phyloP scores from a whole-genome alignment of 805 yeast genomes.

The Yarrowia bubula region DNA sequence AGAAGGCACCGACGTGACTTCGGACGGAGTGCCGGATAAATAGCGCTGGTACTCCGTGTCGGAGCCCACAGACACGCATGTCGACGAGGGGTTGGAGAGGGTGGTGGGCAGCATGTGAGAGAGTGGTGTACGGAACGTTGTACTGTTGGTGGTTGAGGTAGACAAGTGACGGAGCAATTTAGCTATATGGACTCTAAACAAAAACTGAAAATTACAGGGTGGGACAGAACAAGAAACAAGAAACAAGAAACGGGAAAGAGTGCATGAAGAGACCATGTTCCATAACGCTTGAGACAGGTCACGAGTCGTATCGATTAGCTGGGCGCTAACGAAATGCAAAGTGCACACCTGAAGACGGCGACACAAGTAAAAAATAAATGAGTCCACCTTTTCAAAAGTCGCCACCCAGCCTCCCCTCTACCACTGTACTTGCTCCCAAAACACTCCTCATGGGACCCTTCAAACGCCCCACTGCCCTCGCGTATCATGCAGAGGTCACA shows the following conservation, averaged over 20 bases:
- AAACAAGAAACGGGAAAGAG: background rate
- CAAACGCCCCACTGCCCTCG: too few species aligned
- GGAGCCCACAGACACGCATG: constrained; percentile 26
- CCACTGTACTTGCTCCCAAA: too few species aligned
- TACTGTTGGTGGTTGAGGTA: background rate
- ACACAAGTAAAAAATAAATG: background rate
- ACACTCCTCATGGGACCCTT: too few species aligned
- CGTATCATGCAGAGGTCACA: background rate
- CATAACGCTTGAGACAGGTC: background rate
- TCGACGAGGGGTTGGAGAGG: constrained; percentile 24
- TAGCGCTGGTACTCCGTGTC: constrained; percentile 26
- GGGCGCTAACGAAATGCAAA: too few species aligned
- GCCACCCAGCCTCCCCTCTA: background rate
- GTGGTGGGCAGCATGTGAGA: constrained; percentile 12
- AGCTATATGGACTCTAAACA: constrained; percentile 14
- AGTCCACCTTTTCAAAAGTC: background rate
- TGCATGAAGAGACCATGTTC: background rate
- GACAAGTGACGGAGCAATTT: constrained; percentile 18
- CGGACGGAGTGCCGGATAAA: constrained; percentile 16
- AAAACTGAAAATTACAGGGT: background rate
- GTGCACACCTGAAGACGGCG: background rate
- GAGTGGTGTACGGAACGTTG: background rate
- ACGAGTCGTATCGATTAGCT: background rate
- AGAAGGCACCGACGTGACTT: constrained; percentile 39
- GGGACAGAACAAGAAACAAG: constrained; percentile 14